phyloP scores from a whole-genome alignment of 2,329 filamentous ascomycete species.

The Botrytis pseudocinerea region DNA sequence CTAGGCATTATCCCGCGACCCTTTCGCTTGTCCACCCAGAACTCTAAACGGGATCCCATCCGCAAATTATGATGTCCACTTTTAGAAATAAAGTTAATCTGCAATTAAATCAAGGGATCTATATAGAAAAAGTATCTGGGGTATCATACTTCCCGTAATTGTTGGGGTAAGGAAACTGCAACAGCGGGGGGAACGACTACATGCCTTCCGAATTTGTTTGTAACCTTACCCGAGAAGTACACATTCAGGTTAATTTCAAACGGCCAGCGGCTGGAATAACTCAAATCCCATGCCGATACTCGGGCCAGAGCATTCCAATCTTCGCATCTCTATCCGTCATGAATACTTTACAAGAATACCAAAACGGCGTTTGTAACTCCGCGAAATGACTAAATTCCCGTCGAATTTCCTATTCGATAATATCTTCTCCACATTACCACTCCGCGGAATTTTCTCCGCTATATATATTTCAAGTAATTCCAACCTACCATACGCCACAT shows the following conservation, averaged over 20 bases:
- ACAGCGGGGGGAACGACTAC: not conserved
- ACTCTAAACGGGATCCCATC: not conserved
- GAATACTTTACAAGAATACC: not conserved
- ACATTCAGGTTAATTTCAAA: not conserved
- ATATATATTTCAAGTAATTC: too few relatives aligned
- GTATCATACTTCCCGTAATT: not conserved
- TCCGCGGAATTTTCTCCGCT: too few relatives aligned
- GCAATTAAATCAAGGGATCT: not conserved
- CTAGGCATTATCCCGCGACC: not conserved
- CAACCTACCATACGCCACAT: too few relatives aligned
- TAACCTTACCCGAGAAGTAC: not conserved
- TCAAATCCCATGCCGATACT: not conserved
- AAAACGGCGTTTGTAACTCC: not conserved
- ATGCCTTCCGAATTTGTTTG: not conserved
- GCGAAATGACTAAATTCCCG: not conserved
- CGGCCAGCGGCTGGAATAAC: fast-evolving
- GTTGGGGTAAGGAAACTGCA: not conserved
- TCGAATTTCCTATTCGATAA: not conserved
- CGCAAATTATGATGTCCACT: not conserved
- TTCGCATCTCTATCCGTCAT: not conserved
- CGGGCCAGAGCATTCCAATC: fast-evolving
- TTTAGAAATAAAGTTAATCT: not conserved
- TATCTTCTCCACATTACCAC: not conserved
- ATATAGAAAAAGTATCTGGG: not conserved
- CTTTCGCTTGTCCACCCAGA: not conserved